Percentiles rank a stretch among this genome's conserved stretches.
Conservation (phyloP, 192 early-diverging fungal genomes). For the Allomyces macrogynus region DNA sequence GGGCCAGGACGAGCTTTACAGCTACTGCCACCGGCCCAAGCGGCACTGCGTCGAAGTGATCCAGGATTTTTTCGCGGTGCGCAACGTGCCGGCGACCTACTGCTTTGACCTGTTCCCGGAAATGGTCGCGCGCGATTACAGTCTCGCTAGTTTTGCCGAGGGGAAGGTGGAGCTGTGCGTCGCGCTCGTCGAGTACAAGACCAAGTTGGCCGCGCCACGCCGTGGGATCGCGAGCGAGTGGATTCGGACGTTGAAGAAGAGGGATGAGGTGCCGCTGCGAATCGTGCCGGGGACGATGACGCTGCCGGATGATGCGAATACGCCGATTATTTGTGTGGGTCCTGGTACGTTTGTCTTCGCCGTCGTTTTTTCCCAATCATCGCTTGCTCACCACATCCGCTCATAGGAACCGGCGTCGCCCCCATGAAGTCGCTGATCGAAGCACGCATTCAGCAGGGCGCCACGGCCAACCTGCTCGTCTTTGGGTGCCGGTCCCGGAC, state of each 20-base stretch:
- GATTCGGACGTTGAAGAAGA: conserved; percentile 27
- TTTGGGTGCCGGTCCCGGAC: conserved; percentile 57
- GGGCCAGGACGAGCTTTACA: conserved; percentile 75
- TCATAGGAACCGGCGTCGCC: conserved; percentile 65
- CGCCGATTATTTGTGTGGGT: conserved; percentile 62
- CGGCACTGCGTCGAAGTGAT: conserved; percentile 71
- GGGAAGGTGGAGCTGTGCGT: conserved; percentile 49
- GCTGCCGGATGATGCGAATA: conserved; percentile 25
- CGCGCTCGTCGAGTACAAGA: conserved; percentile 72
- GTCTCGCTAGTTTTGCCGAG: conserved; percentile 38
- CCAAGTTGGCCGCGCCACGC: conserved; percentile 46
- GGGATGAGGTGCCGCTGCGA: conserved; percentile 17
- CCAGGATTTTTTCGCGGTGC: conserved; percentile 55
- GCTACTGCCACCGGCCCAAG: conserved; percentile 60
- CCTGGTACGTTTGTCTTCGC: conserved; percentile 6
- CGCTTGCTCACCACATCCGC: not conserved
- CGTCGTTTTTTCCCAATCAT: not conserved
- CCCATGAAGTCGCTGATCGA: conserved; percentile 68
- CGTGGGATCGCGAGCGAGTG: conserved; percentile 68
- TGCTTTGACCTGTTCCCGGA: conserved; percentile 66
- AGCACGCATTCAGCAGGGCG: conserved; percentile 21
- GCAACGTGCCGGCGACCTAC: conserved; percentile 51
- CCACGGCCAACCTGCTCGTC: conserved; percentile 51
- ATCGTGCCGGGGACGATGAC: conserved; percentile 45
- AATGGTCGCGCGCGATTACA: conserved; percentile 62